phyloP scores from a whole-genome alignment of 768 basidiomycete species.

The Termitomyces sp. region DNA sequence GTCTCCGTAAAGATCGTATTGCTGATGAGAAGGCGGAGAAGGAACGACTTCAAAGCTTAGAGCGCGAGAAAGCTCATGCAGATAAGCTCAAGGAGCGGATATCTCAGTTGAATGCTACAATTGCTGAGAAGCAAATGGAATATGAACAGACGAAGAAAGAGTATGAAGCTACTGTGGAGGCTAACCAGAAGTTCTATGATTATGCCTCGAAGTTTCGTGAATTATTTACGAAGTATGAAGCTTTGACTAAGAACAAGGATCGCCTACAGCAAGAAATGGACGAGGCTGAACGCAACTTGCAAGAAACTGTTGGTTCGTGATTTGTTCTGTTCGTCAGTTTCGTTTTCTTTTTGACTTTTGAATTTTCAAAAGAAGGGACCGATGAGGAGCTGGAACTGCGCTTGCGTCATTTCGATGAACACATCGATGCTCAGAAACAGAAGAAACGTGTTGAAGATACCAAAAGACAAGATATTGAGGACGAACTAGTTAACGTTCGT shows the following conservation, averaged over 20 bases:
- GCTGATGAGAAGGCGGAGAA: conserved; percentile 92
- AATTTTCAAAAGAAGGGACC: conserved; percentile 63
- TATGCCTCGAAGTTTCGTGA: conserved; percentile 84
- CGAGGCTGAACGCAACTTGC: conserved; percentile 58
- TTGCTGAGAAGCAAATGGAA: conserved; percentile 69
- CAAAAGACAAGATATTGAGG: conserved; percentile 60
- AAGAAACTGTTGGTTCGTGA: conserved; percentile 62
- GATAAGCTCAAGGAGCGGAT: conserved; percentile 77
- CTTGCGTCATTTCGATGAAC: conserved; percentile 55
- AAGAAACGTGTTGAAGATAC: conserved; percentile 43
- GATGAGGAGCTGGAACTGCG: conserved; percentile 68
- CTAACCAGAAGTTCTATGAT: conserved; percentile 81
- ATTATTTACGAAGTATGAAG: conserved; percentile 68
- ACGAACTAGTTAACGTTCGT: conserved; percentile 48
- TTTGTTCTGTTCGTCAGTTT: not conserved
- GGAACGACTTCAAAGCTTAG: conserved; percentile 74
- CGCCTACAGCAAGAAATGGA: conserved; percentile 59
- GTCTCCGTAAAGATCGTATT: conserved; percentile 83
- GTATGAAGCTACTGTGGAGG: conserved; percentile 60
- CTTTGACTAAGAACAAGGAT: conserved; percentile 57
- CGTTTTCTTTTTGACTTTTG: not conserved
- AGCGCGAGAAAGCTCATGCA: conserved; percentile 79
- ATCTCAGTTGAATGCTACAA: conserved; percentile 52
- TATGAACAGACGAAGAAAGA: conserved; percentile 67
- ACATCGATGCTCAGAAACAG: conserved; percentile 48